Conservation (phyloP, 2,329 filamentous ascomycete species). For the Setomelanomma holmii region DNA sequence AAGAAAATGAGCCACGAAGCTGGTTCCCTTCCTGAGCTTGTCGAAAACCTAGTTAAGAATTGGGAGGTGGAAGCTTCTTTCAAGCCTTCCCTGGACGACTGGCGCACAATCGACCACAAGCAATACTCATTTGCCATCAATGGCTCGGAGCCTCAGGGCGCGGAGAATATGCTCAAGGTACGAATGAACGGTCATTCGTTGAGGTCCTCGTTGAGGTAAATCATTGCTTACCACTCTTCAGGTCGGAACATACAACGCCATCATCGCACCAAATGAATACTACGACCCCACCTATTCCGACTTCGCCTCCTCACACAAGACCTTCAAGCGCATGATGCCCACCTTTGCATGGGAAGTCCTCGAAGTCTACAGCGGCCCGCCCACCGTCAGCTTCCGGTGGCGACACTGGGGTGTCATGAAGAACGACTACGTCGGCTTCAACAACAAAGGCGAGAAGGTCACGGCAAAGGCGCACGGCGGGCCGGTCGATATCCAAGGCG, state of each 20-base stretch:
- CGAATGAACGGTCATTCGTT: not conserved
- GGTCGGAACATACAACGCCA: slow-evolving; percentile 73
- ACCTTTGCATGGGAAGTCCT: slow-evolving; percentile 75
- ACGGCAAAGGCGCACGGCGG: slow-evolving; percentile 67
- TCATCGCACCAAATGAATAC: slow-evolving; percentile 68
- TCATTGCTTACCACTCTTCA: not conserved
- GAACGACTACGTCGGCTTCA: slow-evolving; percentile 70
- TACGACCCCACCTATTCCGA: slow-evolving; percentile 68
- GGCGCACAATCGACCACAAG: slow-evolving; percentile 68
- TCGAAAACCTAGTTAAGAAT: slow-evolving; percentile 75
- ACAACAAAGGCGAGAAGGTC: slow-evolving; percentile 69
- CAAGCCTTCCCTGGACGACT: slow-evolving; percentile 67
- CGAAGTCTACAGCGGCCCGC: slow-evolving; percentile 71
- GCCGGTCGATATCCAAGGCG: slow-evolving; percentile 68
- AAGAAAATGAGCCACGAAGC: slow-evolving; percentile 64
- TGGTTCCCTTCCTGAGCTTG: slow-evolving; percentile 65
- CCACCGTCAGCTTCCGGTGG: slow-evolving; percentile 68
- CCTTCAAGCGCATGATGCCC: slow-evolving; percentile 77
- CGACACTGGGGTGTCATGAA: slow-evolving; percentile 73
- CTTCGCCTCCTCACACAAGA: slow-evolving; percentile 71
- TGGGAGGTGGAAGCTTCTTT: slow-evolving; percentile 76
- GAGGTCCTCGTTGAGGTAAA: not conserved
- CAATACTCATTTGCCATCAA: slow-evolving; percentile 71
- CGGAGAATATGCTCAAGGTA: slow-evolving; percentile 67
- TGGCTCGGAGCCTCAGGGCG: slow-evolving; percentile 63